Evolutionary conservation across 305 asterid genomes (phyloP), one percentile per base, ranked within the genome.

Genomic region (Caryopteris hybrid): DNA sequence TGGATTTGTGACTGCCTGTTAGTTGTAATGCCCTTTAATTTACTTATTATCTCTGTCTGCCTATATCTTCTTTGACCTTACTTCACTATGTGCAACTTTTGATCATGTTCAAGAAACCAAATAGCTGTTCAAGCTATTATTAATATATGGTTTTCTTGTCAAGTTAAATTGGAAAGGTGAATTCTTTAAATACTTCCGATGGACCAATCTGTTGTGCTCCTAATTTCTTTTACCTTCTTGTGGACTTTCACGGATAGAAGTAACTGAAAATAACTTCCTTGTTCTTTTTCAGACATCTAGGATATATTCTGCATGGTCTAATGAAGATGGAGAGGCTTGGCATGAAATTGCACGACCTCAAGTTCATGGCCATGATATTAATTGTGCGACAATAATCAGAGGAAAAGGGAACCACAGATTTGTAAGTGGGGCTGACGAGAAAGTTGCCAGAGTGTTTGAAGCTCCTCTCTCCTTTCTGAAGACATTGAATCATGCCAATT

Each of bases 261-360:
- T 55, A 47, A 59, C 27, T 38, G 38, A 61, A 63, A 57, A 22
- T 38, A 43, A 57, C 57, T 69, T 63, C 53, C 59, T 18, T 60
- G 39, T 75, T 61, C 47, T 67, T 81, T 80, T 78, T 54, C 92
- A 93, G 97, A 88, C 99, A 58, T 81, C 88, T 50, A 85, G 97
- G 77, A 73, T 93, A 76, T 90, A 84, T 73, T 85, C 96, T 47
- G 80, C 96, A 56, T 93, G 99, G 97, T 65, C 67, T 61, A 73
- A 68, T 57, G 61, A 70, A 66, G 79, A 69, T 58, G 73, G 71
- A 76, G 96, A 81, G 64, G 79, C 83, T 43, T 93, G 99, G 99
- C 89, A 88, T 84, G 99, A 93, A 88, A 93, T 93, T 69, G 97
- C 96, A 27, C 88, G 99, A 22, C 96, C 99, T 42, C 99, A 93